phyloP scores from a whole-genome alignment of 2,329 filamentous ascomycete species.

The Spiromastix sp. region DNA sequence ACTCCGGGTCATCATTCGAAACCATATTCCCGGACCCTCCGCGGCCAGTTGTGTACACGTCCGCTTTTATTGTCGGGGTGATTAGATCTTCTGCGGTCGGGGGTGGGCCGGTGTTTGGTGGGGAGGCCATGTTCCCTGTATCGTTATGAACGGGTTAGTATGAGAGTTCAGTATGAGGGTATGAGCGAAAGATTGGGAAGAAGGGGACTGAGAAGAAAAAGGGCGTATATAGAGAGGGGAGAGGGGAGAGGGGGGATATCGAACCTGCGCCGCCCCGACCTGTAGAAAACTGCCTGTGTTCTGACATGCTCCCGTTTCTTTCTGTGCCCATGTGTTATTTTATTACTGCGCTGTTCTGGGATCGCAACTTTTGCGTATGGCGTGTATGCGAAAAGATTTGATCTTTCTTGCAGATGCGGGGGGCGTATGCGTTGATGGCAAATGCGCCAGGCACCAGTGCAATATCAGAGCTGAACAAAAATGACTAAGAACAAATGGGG shows the following conservation, averaged over 20 bases:
- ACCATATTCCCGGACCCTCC: slow-evolving; percentile 87
- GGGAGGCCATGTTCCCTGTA: slow-evolving; percentile 7
- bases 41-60: slow-evolving; percentile 81
- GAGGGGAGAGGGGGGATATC: background rate
- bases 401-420: background rate
- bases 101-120: slow-evolving; percentile 16
- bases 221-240: background rate
- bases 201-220: background rate
- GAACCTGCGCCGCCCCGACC: slow-evolving; percentile 4
- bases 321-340: background rate
- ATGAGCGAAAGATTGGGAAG: background rate
- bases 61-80: slow-evolving; percentile 72
- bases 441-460: background rate
- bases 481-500: background rate
- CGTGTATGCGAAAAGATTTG: background rate
- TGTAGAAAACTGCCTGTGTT: slow-evolving; percentile 1
- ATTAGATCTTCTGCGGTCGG: slow-evolving; percentile 55
- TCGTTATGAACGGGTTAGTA: background rate
- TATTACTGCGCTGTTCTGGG: background rate
- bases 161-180: background rate
- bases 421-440: background rate
- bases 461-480: background rate
- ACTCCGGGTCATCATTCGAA: slow-evolving; percentile 50
- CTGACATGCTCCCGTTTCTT: background rate
- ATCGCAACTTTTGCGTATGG: background rate